A percentile compares a stretch with the other conserved stretches of the same genome.
These are phyloP conservation scores for Prunus mira DNA, from an alignment of 306 rosid genomes.

Conservation along the genomic window DNA sequence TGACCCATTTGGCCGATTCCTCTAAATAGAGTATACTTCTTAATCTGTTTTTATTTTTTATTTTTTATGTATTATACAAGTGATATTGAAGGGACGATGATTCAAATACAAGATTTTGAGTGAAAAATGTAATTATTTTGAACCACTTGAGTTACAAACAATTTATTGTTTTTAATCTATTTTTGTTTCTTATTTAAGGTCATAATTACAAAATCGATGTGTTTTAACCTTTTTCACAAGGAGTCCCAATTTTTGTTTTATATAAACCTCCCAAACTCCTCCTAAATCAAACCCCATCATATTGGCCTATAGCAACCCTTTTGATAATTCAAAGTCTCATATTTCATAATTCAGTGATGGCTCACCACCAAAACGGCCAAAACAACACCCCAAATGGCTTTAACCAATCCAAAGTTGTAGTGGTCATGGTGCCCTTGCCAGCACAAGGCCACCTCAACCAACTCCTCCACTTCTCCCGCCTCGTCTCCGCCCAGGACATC, in stretches of 20 bases:
- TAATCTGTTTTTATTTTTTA: background rate
- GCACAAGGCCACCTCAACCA: slow-evolving; percentile 91
- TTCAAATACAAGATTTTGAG: too few relatives aligned
- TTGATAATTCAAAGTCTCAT: background rate
- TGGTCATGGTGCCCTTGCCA: slow-evolving; percentile 63
- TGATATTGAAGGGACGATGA: too few relatives aligned
- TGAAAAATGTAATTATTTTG: too few relatives aligned
- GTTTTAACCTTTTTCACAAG: too few relatives aligned
- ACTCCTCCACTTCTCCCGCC: slow-evolving; percentile 74
- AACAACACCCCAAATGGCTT: slow-evolving; percentile 17
- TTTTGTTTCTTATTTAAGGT: background rate
- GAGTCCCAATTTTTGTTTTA: background rate
- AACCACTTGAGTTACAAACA: too few relatives aligned
- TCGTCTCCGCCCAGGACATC: slow-evolving; percentile 37
- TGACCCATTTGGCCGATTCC: background rate
- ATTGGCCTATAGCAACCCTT: background rate
- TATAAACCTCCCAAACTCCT: too few relatives aligned
- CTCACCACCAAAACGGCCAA: slow-evolving; percentile 9
- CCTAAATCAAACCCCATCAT: background rate
- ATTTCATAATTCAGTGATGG: slow-evolving; percentile 11
- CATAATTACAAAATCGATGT: background rate
- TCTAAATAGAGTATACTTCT: background rate
- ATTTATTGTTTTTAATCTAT: too few relatives aligned
- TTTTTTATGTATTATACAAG: too few relatives aligned
- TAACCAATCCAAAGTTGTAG: slow-evolving; percentile 32